Base-by-base conservation (phyloP, 257 asterid species). In the Solanum chiquidenum region DNA sequence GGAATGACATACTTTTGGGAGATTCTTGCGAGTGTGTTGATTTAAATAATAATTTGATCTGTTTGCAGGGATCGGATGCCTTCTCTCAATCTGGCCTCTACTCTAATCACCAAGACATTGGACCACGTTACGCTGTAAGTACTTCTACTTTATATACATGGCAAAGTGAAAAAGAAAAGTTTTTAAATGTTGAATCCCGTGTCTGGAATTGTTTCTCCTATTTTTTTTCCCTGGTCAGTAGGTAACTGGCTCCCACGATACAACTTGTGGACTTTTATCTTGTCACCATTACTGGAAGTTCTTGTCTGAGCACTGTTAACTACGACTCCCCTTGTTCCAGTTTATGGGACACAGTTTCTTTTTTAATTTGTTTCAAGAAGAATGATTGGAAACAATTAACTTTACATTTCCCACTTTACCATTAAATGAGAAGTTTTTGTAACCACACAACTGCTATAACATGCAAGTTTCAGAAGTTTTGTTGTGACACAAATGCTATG, bases 81-180 rank as follows among this genome's bases (percentile, higher is more conserved):
- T 97, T 97, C 93, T 97, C 98, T 33, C 98, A 97, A 91, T 97
- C 99, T 37, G 99, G 99, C 62, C 92, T 95, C 74, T 95, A 96
- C 93, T 96, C 98, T 58, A 95, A 96, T 89, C 99, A 97, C 93
- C 99, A 97, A 93, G 99, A 97, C 89, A 97, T 97, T 69, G 99
- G 98, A 40, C 98, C 99, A 38, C 99, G 99, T 68, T 97, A 97
- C 40, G 86, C 98, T 72, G 98, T 96, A 90, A 94, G 99, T 91
- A 60, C 87, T 87, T 83, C 86, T 89, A 38, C 25, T 21, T 46
- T 23, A 5, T 82, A 29, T 49, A 49, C 55, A 40, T 38, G 83
- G 60, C 12, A 38, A n/a, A 38, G 7, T 38, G 16, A 40, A 76
- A 76, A 40, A 76, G 84, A 76, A 49, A 49, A 49, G 82, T 84